Percentiles rank a stretch among this genome's conserved stretches.
phyloP scores from a whole-genome alignment of 176 grass and related monocot species.

The Aegilops tauschii region DNA sequence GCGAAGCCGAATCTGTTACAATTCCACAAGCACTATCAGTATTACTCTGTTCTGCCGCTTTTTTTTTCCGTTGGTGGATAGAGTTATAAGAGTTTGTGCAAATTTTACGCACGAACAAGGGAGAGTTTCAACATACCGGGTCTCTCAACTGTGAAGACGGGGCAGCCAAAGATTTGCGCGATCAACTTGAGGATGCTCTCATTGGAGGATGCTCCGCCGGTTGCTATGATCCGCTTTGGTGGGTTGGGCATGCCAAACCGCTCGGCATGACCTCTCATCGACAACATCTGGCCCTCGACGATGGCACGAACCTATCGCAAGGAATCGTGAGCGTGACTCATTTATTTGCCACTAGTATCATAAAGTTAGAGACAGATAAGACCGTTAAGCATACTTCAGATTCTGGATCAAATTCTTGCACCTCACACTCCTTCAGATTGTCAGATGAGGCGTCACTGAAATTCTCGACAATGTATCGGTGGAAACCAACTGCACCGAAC shows the following conservation, averaged over 20 bases:
- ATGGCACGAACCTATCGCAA: constrained; percentile 62
- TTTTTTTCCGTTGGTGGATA: background rate
- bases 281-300: constrained; percentile 86
- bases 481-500: constrained; percentile 59
- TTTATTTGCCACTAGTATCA: background rate
- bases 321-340: background rate
- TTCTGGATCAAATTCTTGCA: constrained; percentile 74
- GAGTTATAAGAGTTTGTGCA: background rate
- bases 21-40: background rate
- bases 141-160: constrained; percentile 81
- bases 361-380: background rate
- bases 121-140: constrained; percentile 50
- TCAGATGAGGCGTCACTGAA: constrained; percentile 34
- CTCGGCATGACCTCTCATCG: constrained; percentile 86
- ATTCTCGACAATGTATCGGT: constrained; percentile 57
- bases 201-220: constrained; percentile 85
- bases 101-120: background rate
- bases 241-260: constrained; percentile 93
- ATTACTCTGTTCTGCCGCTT: background rate
- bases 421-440: constrained; percentile 42
- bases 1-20: constrained; percentile 77
- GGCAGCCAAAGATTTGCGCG: constrained; percentile 69
- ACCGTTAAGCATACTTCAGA: constrained; percentile 52
- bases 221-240: constrained; percentile 85
- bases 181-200: constrained; percentile 70